These are phyloP conservation scores for Withania somnifera DNA, from an alignment of 305 asterid genomes.

Conservation along the genomic window DNA sequence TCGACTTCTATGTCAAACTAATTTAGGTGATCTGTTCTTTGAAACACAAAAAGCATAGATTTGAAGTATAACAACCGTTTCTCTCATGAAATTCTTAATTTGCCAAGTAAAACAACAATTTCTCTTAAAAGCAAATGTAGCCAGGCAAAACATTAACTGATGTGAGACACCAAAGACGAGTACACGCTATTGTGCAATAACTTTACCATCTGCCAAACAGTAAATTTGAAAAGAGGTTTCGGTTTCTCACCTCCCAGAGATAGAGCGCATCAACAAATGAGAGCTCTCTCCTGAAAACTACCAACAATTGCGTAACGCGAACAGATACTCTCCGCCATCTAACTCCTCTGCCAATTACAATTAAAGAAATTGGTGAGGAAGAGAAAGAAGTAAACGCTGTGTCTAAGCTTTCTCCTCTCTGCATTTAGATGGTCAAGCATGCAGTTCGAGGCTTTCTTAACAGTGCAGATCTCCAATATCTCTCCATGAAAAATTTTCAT, in stretches of 20 bases:
- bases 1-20: background rate
- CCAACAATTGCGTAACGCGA: conserved; percentile 97
- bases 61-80: background rate
- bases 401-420: background rate
- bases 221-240: background rate
- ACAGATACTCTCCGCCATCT: conserved; percentile 90
- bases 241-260: conserved; percentile 81
- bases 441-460: background rate
- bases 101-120: background rate
- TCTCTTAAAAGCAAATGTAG: background rate
- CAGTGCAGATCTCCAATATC: background rate
- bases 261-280: conserved; percentile 81
- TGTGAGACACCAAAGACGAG: background rate
- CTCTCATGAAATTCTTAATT: background rate
- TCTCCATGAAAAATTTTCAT: background rate
- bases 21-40: background rate
- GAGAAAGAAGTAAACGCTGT: background rate
- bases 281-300: conserved; percentile 86
- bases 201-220: background rate
- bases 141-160: background rate
- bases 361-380: background rate
- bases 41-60: background rate
- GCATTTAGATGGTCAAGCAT: background rate
- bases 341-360: conserved; percentile 55
- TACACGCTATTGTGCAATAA: background rate